These are phyloP conservation scores for Trifolium fragiferum DNA, from an alignment of 306 rosid genomes.

Conservation along the genomic window DNA sequence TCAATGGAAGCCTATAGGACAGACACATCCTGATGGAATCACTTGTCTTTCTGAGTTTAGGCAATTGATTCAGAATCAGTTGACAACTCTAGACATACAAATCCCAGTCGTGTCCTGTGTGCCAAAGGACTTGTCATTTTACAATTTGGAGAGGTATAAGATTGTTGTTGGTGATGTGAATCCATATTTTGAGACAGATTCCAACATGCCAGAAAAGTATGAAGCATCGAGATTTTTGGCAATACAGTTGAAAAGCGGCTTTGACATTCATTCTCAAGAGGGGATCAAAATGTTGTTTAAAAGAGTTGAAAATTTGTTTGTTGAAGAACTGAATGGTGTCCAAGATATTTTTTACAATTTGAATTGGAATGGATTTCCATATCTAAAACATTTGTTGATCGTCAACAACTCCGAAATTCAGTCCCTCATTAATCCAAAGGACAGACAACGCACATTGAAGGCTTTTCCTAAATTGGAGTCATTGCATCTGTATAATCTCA, in stretches of 20 bases:
- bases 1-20: constrained; percentile 37
- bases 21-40: background rate
- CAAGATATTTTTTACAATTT: constrained; percentile 22
- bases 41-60: constrained; percentile 44
- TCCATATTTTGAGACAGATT: constrained; percentile 1
- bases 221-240: constrained; percentile 40
- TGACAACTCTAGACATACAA: constrained; percentile 41
- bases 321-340: constrained; percentile 37
- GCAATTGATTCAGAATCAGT: constrained; percentile 14
- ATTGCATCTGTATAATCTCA: constrained; percentile 30
- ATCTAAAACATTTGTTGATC: constrained; percentile 42
- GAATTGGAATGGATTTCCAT: constrained; percentile 41
- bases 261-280: constrained; percentile 34
- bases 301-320: constrained; percentile 42
- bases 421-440: constrained; percentile 32
- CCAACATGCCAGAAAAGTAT: constrained; percentile 33
- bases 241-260: constrained; percentile 20
- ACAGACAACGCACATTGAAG: background rate
- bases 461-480: constrained; percentile 44
- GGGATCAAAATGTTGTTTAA: constrained; percentile 44
- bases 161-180: constrained; percentile 47
- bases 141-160: constrained; percentile 36
- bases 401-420: background rate
- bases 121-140: constrained; percentile 38
- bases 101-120: constrained; percentile 24